Percentiles rank a stretch among this genome's conserved stretches.
These are phyloP conservation scores for Tremellales sp. DNA, from an alignment of 1,284 basidiomycete genomes.

Conservation along the genomic window DNA sequence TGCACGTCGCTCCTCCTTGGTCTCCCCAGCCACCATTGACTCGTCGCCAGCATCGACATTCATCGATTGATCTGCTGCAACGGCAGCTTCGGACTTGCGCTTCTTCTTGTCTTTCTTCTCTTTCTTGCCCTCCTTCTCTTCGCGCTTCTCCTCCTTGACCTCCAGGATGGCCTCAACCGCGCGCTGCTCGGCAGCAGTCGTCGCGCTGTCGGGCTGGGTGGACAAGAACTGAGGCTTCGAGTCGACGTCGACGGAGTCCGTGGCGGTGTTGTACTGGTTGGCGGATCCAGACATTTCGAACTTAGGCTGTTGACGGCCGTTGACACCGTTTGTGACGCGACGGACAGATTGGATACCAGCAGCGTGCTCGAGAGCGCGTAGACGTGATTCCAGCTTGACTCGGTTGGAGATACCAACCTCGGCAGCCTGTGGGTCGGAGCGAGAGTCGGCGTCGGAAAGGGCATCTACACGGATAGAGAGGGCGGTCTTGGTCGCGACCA, in stretches of 20 bases:
- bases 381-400: slow-evolving; percentile 87
- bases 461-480: slow-evolving; percentile 96
- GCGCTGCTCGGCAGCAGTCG: slow-evolving; percentile 58
- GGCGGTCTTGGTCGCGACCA: slow-evolving; percentile 97
- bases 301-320: slow-evolving; percentile 60
- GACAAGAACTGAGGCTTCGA: slow-evolving; percentile 50
- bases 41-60: slow-evolving; percentile 49
- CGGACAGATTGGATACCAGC: slow-evolving; percentile 62
- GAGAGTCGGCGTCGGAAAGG: slow-evolving; percentile 84
- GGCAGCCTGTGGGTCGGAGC: slow-evolving; percentile 73
- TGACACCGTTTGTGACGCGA: slow-evolving; percentile 57
- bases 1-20: slow-evolving; percentile 55
- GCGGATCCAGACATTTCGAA: slow-evolving; percentile 71
- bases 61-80: slow-evolving; percentile 41
- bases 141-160: slow-evolving; percentile 48
- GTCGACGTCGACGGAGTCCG: slow-evolving; percentile 66
- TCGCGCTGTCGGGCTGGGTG: slow-evolving; percentile 64
- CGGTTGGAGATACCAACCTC: slow-evolving; percentile 90
- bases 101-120: slow-evolving; percentile 38
- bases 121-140: slow-evolving; percentile 66
- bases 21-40: slow-evolving; percentile 49
- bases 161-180: slow-evolving; percentile 59
- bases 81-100: slow-evolving; percentile 58
- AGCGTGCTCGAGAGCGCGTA: slow-evolving; percentile 82
- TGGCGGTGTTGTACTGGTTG: slow-evolving; percentile 68